Conservation (phyloP, 768 basidiomycete genomes). For the Rickenella mellea region DNA sequence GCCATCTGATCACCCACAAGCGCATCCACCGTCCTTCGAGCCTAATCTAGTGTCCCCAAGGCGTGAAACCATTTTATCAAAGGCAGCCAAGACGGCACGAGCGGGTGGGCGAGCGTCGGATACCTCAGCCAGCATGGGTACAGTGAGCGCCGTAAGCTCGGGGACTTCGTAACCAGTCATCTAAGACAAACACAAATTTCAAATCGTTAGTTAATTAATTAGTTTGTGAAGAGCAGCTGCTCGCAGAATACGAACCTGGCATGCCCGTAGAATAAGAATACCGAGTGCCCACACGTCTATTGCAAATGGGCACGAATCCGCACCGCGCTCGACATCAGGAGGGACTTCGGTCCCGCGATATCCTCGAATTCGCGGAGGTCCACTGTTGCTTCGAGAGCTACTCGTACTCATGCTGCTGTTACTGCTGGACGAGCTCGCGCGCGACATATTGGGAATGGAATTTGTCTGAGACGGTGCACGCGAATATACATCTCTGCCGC, state of each 20-base stretch:
- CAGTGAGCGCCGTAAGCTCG: conserved; percentile 45
- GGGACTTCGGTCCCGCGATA: conserved; percentile 58
- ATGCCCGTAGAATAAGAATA: conserved; percentile 52
- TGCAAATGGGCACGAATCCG: conserved; percentile 50
- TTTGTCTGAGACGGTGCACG: no score
- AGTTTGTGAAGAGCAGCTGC: background rate
- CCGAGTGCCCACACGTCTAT: conserved; percentile 69
- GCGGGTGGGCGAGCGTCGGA: conserved; percentile 45
- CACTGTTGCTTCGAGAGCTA: conserved; percentile 24
- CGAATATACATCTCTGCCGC: no score
- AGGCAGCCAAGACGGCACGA: conserved; percentile 36
- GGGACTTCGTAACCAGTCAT: conserved; percentile 48
- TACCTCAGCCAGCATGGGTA: conserved; percentile 48
- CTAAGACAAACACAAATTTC: conserved; percentile 26
- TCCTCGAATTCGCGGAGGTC: conserved; percentile 28
- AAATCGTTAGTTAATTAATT: no score
- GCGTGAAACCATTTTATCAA: conserved; percentile 37
- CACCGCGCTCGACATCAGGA: conserved; percentile 53
- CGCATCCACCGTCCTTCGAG: no score
- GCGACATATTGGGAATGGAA: no score
- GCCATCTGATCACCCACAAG: no score
- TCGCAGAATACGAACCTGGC: conserved; percentile 38
- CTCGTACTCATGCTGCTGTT: no score
- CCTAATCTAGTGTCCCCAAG: conserved; percentile 30
- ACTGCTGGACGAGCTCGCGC: no score